These are phyloP conservation scores for Eimeria sp. DNA, from an alignment of 169 alveolate genomes.

Conservation along the genomic window DNA sequence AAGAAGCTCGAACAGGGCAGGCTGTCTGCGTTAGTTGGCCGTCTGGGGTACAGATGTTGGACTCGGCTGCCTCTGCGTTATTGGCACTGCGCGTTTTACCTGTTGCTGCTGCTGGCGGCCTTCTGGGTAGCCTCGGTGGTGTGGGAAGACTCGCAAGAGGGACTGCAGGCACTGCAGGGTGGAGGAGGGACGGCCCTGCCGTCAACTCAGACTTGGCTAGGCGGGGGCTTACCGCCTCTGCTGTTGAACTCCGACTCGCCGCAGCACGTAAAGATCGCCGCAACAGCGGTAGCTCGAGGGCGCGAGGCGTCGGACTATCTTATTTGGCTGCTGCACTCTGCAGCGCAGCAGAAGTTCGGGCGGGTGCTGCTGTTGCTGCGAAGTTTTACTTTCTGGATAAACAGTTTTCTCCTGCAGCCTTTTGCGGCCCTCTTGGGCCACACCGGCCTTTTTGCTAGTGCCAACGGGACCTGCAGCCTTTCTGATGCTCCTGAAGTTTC, in stretches of 20 bases:
- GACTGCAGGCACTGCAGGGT: conserved; percentile 50
- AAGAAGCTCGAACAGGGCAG: neutral
- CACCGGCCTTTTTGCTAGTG: conserved; percentile 34
- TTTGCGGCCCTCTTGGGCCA: neutral
- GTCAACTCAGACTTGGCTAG: conserved; percentile 30
- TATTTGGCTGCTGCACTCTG: conserved; percentile 60
- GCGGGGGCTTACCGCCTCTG: conserved; percentile 36
- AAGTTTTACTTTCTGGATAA: neutral
- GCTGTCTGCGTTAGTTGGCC: neutral
- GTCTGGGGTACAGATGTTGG: conserved; percentile 32
- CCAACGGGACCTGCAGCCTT: conserved; percentile 50
- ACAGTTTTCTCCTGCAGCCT: conserved; percentile 39
- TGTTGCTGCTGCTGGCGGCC: conserved; percentile 45
- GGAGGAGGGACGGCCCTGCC: conserved; percentile 24
- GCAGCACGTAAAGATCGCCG: conserved; percentile 70
- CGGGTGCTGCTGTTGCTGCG: conserved; percentile 36
- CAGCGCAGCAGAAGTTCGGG: conserved; percentile 31
- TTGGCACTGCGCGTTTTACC: conserved; percentile 70
- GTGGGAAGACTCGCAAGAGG: conserved; percentile 57
- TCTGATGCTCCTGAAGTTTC: conserved; percentile 21
- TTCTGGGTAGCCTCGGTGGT: conserved; percentile 74
- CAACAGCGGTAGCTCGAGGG: conserved; percentile 61
- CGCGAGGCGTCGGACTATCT: conserved; percentile 62
- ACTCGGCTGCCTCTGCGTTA: conserved; percentile 63
- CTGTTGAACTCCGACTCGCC: conserved; percentile 60